Percentiles rank a stretch among this genome's conserved stretches.
Evolutionary conservation across 2,329 filamentous ascomycete genomes (phyloP).

Genomic region (Tolypocladium sp.): DNA sequence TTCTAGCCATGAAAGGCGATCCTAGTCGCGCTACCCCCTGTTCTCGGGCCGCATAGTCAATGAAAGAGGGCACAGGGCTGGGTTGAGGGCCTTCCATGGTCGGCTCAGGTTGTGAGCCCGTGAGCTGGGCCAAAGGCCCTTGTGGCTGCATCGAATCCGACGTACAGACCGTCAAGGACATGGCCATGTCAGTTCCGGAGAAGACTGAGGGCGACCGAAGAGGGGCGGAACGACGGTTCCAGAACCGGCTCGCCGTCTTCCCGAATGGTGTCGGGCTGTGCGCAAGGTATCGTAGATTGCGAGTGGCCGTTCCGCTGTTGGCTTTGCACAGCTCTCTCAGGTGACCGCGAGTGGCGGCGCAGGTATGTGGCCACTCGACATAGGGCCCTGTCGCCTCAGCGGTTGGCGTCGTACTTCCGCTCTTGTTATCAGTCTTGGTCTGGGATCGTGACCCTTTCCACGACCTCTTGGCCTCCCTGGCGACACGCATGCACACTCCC

Average conservation of each 20-base stretch:
- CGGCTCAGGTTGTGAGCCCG: conserved; percentile 27
- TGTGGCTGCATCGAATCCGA: conserved; percentile 55
- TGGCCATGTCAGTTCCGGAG: conserved; percentile 50
- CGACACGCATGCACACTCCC: conserved; percentile 55
- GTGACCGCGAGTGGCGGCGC: conserved; percentile 51
- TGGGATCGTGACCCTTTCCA: conserved; percentile 52
- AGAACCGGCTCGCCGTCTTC: conserved; percentile 37
- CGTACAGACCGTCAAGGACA: conserved; percentile 55
- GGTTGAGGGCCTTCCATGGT: conserved; percentile 5
- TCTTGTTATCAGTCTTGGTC: conserved; percentile 26
- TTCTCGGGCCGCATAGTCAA: conserved; percentile 1
- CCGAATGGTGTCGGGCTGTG: conserved; percentile 48
- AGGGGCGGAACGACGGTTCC: conserved; percentile 39
- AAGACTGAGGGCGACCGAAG: conserved; percentile 40
- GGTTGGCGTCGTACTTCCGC: conserved; percentile 48
- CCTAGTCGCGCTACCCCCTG: conserved; percentile 29
- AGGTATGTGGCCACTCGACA: conserved; percentile 55
- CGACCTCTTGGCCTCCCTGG: conserved; percentile 55
- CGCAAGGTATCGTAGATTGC: conserved; percentile 36
- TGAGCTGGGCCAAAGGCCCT: conserved; percentile 51
- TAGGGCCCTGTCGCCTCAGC: conserved; percentile 36
- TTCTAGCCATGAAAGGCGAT: conserved; percentile 47
- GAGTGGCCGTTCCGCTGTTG: conserved; percentile 36
- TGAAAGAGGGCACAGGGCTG: not conserved
- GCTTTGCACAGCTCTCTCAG: conserved; percentile 54